Percentiles rank a stretch among this genome's conserved stretches.
Evolutionary conservation across 768 basidiomycete species (phyloP).

Genomic region (Russula brevipes): DNA sequence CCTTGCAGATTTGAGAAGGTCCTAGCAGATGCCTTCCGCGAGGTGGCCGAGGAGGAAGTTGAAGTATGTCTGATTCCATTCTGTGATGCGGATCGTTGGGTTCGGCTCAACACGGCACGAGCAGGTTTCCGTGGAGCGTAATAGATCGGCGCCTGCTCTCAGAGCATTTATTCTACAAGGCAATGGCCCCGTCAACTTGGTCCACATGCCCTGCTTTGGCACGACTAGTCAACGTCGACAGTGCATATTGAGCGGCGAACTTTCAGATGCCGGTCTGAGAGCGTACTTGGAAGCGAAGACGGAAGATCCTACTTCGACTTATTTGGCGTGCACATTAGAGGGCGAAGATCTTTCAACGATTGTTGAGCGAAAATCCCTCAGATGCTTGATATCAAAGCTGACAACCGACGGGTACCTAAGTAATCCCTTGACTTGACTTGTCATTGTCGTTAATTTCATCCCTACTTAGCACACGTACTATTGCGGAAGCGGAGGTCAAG

Average conservation of each 20-base stretch:
- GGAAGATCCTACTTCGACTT: slow-evolving; percentile 24
- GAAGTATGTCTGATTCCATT: slow-evolving; percentile 31
- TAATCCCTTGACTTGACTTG: neutral
- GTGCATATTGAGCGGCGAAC: slow-evolving; percentile 34
- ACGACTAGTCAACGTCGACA: slow-evolving; percentile 37
- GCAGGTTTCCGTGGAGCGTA: slow-evolving; percentile 30
- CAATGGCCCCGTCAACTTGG: slow-evolving; percentile 32
- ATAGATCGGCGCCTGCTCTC: slow-evolving; percentile 31
- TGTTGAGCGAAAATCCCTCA: slow-evolving; percentile 8
- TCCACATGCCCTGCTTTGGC: slow-evolving; percentile 36
- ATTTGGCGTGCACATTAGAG: slow-evolving; percentile 26
- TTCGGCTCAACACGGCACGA: neutral
- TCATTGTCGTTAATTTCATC: neutral
- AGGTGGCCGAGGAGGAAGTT: slow-evolving; percentile 34
- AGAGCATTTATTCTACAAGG: slow-evolving; percentile 40
- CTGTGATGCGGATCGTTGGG: neutral
- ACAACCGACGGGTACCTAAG: slow-evolving; percentile 15
- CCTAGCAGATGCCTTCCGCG: slow-evolving; percentile 34
- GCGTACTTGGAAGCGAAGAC: slow-evolving; percentile 24
- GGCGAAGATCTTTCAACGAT: slow-evolving; percentile 17
- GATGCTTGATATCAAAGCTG: slow-evolving; percentile 18
- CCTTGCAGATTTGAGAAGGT: slow-evolving; percentile 29
- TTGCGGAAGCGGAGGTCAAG: slow-evolving; percentile 23
- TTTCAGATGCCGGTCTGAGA: slow-evolving; percentile 24
- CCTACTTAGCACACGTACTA: slow-evolving; percentile 15